A percentile compares a stretch with the other conserved stretches of the same genome.
Evolutionary conservation across 2,329 filamentous ascomycete species (phyloP).

Genomic region (Fusarium nodosum): DNA sequence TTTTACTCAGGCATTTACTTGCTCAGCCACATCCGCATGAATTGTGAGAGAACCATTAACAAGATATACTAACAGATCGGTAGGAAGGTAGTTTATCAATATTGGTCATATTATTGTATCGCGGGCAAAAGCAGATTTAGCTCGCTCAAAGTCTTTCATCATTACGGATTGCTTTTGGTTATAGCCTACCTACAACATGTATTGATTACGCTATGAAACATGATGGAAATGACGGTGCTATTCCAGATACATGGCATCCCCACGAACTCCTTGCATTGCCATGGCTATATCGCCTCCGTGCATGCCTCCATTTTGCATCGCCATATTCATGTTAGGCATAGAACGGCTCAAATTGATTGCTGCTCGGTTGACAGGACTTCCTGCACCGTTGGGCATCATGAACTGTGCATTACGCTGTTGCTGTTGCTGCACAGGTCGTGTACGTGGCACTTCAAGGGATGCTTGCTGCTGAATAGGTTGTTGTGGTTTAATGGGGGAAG

Average conservation of each 20-base stretch:
- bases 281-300: slow-evolving; percentile 61
- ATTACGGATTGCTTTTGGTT: slow-evolving; percentile 48
- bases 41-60: no score
- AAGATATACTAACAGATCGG: no score
- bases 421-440: slow-evolving; percentile 54
- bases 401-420: slow-evolving; percentile 55
- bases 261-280: slow-evolving; percentile 61
- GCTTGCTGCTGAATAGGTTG: slow-evolving; percentile 58
- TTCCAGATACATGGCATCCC: slow-evolving; percentile 68
- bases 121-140: slow-evolving; percentile 44
- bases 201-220: slow-evolving; percentile 30
- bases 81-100: slow-evolving; percentile 2
- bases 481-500: slow-evolving; percentile 56
- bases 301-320: slow-evolving; percentile 57
- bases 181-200: slow-evolving; percentile 11
- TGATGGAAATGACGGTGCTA: slow-evolving; percentile 46
- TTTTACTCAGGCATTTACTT: slow-evolving; percentile 39
- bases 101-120: slow-evolving; percentile 54
- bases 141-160: slow-evolving; percentile 50
- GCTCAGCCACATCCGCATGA: slow-evolving; percentile 37
- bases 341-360: slow-evolving; percentile 60
- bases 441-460: slow-evolving; percentile 61
- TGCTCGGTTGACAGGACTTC: slow-evolving; percentile 54
- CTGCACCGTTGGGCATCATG: slow-evolving; percentile 59
- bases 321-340: slow-evolving; percentile 62